Percentiles rank a stretch among this genome's conserved stretches.
These are phyloP conservation scores for Fusarium abutilonis DNA, from an alignment of 2,329 filamentous ascomycete species.

Conservation along the genomic window DNA sequence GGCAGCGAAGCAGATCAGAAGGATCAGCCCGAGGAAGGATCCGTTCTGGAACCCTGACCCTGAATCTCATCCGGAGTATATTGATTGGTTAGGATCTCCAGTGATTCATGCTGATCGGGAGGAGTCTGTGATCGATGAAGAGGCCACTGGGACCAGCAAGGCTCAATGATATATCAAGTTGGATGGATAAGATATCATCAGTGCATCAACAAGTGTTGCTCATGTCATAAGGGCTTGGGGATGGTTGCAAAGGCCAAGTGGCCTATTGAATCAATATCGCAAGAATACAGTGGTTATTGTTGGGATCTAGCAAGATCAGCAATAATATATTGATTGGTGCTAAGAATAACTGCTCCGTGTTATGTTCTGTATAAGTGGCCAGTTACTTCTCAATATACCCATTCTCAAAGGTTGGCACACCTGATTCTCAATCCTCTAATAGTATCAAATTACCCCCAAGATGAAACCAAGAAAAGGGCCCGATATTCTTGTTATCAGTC, in stretches of 20 bases:
- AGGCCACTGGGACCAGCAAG: neutral
- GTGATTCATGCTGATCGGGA: neutral
- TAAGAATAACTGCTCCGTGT: no score
- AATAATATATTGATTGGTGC: no score
- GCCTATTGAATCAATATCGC: neutral
- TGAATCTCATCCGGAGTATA: neutral
- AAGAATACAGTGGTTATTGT: no score
- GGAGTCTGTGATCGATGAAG: neutral
- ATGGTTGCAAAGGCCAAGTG: neutral
- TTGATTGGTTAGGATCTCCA: neutral
- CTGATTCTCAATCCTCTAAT: no score
- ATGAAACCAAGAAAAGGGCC: no score
- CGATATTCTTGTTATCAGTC: no score
- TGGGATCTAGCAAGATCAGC: no score
- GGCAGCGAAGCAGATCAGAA: neutral
- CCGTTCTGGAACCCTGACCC: neutral
- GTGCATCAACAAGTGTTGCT: neutral
- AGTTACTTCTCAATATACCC: no score
- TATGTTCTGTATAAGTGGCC: no score
- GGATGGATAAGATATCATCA: neutral
- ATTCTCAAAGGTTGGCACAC: no score
- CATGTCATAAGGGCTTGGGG: neutral
- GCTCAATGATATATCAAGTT: neutral
- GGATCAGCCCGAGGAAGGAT: no score
- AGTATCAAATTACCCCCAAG: no score